Conservation (phyloP, 257 asterid genomes). For the Verbena officinalis region DNA sequence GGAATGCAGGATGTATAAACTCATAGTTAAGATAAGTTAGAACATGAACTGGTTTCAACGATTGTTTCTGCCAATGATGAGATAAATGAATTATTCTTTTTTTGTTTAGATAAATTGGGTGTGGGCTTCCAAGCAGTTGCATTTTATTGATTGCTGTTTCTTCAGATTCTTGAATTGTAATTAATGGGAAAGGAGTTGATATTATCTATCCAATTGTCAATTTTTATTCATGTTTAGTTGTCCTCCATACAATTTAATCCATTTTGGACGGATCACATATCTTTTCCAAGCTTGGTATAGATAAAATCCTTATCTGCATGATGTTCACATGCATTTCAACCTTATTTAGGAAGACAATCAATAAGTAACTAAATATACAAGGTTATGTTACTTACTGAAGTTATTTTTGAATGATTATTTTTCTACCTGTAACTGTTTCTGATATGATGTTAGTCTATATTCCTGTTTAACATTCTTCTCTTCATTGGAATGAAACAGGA, state of each 20-base stretch:
- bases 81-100: slow-evolving; percentile 16
- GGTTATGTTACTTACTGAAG: not conserved
- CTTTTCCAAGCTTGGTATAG: slow-evolving; percentile 1
- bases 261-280: not conserved
- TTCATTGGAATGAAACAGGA: slow-evolving; percentile 55
- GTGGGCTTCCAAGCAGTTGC: not conserved
- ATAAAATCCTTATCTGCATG: not conserved
- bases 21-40: not conserved
- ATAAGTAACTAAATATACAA: not conserved
- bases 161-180: slow-evolving; percentile 5
- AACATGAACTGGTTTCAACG: not conserved
- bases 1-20: not conserved
- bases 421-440: slow-evolving; percentile 4
- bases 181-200: not conserved
- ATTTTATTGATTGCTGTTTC: not conserved
- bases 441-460: not conserved
- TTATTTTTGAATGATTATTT: not conserved
- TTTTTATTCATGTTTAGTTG: not conserved
- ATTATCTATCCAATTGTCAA: not conserved
- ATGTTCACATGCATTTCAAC: not conserved
- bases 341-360: not conserved
- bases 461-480: slow-evolving; percentile 20
- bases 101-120: slow-evolving; percentile 4
- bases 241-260: not conserved
- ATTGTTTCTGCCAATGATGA: slow-evolving; percentile 13